A percentile compares a stretch with the other conserved stretches of the same genome.
Evolutionary conservation across 2,329 filamentous ascomycete species (phyloP).

Genomic region (Anisogramma anomala): DNA sequence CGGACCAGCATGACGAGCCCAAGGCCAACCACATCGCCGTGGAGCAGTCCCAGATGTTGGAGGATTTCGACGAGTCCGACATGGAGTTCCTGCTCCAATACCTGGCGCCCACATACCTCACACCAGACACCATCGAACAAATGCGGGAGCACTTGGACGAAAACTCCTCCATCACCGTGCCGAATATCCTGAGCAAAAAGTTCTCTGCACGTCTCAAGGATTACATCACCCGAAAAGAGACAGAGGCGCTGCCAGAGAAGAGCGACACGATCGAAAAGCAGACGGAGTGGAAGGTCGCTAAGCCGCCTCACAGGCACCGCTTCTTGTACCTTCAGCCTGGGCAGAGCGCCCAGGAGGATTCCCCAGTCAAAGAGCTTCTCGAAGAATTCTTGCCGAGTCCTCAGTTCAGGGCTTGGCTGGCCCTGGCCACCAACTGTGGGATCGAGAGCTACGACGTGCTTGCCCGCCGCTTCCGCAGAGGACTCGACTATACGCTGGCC

Average conservation of each 20-base stretch:
- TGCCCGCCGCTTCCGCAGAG: constrained; percentile 77
- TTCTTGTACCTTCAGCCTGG: constrained; percentile 66
- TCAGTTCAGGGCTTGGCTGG: constrained; percentile 83
- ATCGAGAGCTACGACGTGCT: constrained; percentile 65
- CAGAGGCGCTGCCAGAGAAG: constrained; percentile 30
- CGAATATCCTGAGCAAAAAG: constrained; percentile 64
- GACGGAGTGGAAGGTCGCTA: constrained; percentile 61
- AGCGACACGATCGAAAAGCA: constrained; percentile 46
- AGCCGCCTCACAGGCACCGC: constrained; percentile 89
- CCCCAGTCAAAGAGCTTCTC: constrained; percentile 64
- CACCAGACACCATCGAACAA: constrained; percentile 78
- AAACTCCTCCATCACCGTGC: constrained; percentile 72
- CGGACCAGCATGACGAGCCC: constrained; percentile 78
- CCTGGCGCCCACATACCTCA: constrained; percentile 80
- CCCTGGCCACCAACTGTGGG: constrained; percentile 64
- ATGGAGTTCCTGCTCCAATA: constrained; percentile 85
- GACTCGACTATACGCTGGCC: constrained; percentile 85
- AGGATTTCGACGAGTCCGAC: constrained; percentile 61
- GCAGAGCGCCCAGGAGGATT: constrained; percentile 31
- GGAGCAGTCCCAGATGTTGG: constrained; percentile 30
- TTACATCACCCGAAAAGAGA: constrained; percentile 58
- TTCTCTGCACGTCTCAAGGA: constrained; percentile 62
- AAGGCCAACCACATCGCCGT: constrained; percentile 45
- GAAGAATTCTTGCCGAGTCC: constrained; percentile 72
- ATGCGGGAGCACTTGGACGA: constrained; percentile 70